phyloP scores from a whole-genome alignment of 306 rosid genomes.

The Cucurbita pepo region DNA sequence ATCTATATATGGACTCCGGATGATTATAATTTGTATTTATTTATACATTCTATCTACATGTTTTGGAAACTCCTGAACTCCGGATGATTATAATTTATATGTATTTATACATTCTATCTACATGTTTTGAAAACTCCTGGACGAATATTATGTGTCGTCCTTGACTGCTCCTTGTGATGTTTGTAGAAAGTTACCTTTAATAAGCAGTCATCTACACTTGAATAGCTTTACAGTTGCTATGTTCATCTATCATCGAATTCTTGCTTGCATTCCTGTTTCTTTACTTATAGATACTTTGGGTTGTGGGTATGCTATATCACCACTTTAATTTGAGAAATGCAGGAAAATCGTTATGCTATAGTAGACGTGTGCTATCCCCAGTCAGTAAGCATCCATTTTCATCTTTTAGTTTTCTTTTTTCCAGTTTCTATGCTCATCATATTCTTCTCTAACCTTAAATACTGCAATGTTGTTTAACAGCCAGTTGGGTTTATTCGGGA shows the following conservation, averaged over 20 bases:
- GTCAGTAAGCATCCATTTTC: conserved; percentile 46
- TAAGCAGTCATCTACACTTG: background rate
- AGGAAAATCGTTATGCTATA: conserved; percentile 93
- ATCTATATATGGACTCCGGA: background rate
- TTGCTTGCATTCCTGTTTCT: background rate
- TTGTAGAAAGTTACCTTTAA: background rate
- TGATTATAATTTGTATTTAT: background rate
- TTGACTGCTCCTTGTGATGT: background rate
- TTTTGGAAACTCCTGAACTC: background rate
- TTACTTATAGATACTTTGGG: conserved; percentile 3
- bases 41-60: background rate
- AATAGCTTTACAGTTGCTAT: background rate
- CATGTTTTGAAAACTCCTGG: background rate
- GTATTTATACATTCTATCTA: background rate
- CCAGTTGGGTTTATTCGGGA: conserved; percentile 85
- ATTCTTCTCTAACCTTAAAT: background rate
- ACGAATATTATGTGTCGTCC: background rate
- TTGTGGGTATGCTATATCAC: conserved; percentile 7
- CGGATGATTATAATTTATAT: background rate
- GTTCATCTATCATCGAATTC: background rate
- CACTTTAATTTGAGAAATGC: conserved; percentile 21
- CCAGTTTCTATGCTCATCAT: background rate
- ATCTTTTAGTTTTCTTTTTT: background rate
- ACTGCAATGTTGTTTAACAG: conserved; percentile 14
- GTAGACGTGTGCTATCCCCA: conserved; percentile 90